phyloP scores from a whole-genome alignment of 2,329 filamentous ascomycete genomes.

The Ilyonectria sp. region DNA sequence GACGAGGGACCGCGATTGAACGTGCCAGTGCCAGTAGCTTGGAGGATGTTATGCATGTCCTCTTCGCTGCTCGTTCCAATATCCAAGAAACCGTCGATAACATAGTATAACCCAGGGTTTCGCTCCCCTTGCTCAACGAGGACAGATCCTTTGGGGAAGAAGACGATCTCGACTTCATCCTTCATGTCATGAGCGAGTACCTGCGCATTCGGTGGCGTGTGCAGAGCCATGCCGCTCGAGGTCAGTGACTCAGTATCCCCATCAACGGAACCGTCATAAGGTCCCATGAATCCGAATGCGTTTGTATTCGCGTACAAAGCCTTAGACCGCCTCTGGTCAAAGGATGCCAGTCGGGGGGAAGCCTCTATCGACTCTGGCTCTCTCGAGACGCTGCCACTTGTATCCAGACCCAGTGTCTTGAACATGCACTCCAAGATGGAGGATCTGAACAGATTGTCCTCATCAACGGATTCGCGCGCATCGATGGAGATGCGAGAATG shows the following conservation, averaged over 20 bases:
- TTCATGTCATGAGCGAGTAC: slow-evolving; percentile 83
- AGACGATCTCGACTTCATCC: slow-evolving; percentile 96
- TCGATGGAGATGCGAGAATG: slow-evolving; percentile 69
- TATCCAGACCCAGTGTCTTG: slow-evolving; percentile 88
- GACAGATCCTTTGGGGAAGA: slow-evolving; percentile 94
- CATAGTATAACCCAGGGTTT: slow-evolving; percentile 97
- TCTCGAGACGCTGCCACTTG: slow-evolving; percentile 74
- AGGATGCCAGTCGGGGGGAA: slow-evolving; percentile 87
- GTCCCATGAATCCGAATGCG: slow-evolving; percentile 92
- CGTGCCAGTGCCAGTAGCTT: slow-evolving; percentile 46
- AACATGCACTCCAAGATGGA: slow-evolving; percentile 97
- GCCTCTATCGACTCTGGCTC: slow-evolving; percentile 84
- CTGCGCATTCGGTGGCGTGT: slow-evolving; percentile 75
- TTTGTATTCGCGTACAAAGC: slow-evolving; percentile 79
- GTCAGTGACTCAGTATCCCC: slow-evolving; percentile 90
- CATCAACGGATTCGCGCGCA: slow-evolving; percentile 86
- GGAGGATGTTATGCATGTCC: slow-evolving; percentile 53
- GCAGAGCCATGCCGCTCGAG: slow-evolving; percentile 76
- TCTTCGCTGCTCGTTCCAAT: slow-evolving; percentile 79
- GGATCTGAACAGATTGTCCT: slow-evolving; percentile 89
- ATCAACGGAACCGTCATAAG: slow-evolving; percentile 81
- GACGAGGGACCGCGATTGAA: slow-evolving; percentile 37
- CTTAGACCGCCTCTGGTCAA: slow-evolving; percentile 86
- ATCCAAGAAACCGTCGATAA: slow-evolving; percentile 96
- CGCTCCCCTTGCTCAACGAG: slow-evolving; percentile 96